Conservation (phyloP, 208 protist genomes). For the Leishmania braziliensis region DNA sequence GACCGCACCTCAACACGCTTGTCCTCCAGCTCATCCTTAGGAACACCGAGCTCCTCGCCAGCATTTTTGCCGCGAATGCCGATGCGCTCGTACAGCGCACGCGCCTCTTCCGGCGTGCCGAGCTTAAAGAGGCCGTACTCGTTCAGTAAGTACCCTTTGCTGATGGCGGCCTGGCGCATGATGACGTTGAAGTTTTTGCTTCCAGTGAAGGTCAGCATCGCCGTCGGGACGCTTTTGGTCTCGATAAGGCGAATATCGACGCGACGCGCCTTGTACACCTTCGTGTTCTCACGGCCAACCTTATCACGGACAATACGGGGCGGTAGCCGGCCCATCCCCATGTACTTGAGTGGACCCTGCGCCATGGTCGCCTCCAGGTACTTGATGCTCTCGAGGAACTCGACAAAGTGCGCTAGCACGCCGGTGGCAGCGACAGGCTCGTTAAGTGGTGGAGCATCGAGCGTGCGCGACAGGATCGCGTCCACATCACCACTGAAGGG, state of each 20-base stretch:
- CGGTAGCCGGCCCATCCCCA: constrained; percentile 88
- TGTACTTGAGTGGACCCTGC: constrained; percentile 88
- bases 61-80: constrained; percentile 74
- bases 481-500: constrained; percentile 89
- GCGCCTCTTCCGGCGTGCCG: constrained; percentile 83
- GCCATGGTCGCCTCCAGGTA: constrained; percentile 92
- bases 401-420: constrained; percentile 62
- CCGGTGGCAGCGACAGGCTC: constrained; percentile 76
- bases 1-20: constrained; percentile 80
- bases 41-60: constrained; percentile 80
- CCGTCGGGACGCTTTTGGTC: constrained; percentile 79
- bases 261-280: constrained; percentile 88
- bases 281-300: constrained; percentile 65
- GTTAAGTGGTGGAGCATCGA: constrained; percentile 52
- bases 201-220: constrained; percentile 93
- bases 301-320: constrained; percentile 72
- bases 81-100: constrained; percentile 73
- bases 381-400: constrained; percentile 56
- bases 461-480: constrained; percentile 79
- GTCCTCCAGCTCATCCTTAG: constrained; percentile 82
- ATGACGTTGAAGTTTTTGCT: constrained; percentile 94
- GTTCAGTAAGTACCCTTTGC: constrained; percentile 88
- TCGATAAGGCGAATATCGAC: constrained; percentile 93
- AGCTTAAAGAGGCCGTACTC: constrained; percentile 90
- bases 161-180: constrained; percentile 91